These are phyloP conservation scores for Rhizopogon salebrosus DNA, from an alignment of 768 basidiomycete genomes.

Conservation along the genomic window DNA sequence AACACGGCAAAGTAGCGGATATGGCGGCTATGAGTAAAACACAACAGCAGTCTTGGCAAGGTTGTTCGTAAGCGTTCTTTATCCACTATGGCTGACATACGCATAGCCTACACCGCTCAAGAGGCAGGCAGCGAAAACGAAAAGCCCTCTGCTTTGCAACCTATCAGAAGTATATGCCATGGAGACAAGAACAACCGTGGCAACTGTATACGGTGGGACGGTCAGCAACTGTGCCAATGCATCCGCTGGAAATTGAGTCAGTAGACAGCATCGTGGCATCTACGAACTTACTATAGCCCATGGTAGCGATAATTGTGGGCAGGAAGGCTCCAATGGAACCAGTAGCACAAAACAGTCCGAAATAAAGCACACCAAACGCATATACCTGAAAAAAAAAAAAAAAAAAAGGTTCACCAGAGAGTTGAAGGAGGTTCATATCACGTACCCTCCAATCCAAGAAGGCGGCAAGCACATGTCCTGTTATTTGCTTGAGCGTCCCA, in stretches of 20 bases:
- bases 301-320: constrained; percentile 65
- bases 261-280: background rate
- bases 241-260: constrained; percentile 38
- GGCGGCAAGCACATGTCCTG: constrained; percentile 52
- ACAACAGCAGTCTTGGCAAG: constrained; percentile 35
- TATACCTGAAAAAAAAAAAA: constrained; percentile 24
- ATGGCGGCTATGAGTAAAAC: constrained; percentile 42
- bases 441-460: constrained; percentile 62
- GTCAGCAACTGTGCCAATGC: constrained; percentile 61
- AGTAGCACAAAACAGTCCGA: constrained; percentile 61
- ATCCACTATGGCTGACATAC: constrained; percentile 37
- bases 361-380: constrained; percentile 58
- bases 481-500: background rate
- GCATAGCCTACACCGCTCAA: constrained; percentile 43
- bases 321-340: constrained; percentile 71
- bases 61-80: constrained; percentile 40
- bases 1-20: constrained; percentile 66
- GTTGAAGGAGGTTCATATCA: background rate
- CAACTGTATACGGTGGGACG: constrained; percentile 68
- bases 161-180: constrained; percentile 56
- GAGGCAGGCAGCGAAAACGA: constrained; percentile 13
- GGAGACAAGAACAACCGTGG: constrained; percentile 46
- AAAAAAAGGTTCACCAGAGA: background rate
- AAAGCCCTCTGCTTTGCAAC: constrained; percentile 45
- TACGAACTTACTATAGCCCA: constrained; percentile 51